Conservation (phyloP, 2,329 filamentous ascomycete species). For the Calonectria hongkongensis region DNA sequence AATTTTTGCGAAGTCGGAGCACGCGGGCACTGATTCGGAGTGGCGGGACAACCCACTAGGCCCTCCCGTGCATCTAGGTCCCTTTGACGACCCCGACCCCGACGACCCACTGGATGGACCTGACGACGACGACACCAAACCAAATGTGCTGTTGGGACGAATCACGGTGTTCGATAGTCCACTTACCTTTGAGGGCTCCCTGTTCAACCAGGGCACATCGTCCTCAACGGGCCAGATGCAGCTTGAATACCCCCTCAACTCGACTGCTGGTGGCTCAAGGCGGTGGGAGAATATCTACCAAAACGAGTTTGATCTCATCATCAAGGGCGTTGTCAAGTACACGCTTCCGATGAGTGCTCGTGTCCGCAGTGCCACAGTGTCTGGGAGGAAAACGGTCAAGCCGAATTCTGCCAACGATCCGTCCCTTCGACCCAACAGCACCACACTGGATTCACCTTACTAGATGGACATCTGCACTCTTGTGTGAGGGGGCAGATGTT, state of each 20-base stretch:
- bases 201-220: conserved; percentile 84
- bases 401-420: conserved; percentile 78
- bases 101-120: conserved; percentile 73
- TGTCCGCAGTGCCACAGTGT: conserved; percentile 75
- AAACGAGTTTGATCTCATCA: conserved; percentile 94
- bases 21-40: conserved; percentile 82
- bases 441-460: conserved; percentile 61
- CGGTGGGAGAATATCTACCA: conserved; percentile 94
- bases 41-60: conserved; percentile 70
- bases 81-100: conserved; percentile 56
- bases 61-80: conserved; percentile 51
- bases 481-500: conserved; percentile 39
- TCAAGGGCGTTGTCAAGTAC: conserved; percentile 94
- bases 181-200: conserved; percentile 91
- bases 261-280: conserved; percentile 87
- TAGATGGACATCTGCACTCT: conserved; percentile 42
- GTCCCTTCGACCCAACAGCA: conserved; percentile 84
- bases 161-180: conserved; percentile 92
- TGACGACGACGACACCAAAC: conserved; percentile 74
- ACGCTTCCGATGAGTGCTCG: conserved; percentile 77
- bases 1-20: conserved; percentile 94
- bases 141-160: conserved; percentile 93
- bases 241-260: conserved; percentile 88
- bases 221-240: conserved; percentile 89
- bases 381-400: conserved; percentile 76